Base-by-base conservation (phyloP, 345 rosid genomes). In the Nephelium lappaceum region DNA sequence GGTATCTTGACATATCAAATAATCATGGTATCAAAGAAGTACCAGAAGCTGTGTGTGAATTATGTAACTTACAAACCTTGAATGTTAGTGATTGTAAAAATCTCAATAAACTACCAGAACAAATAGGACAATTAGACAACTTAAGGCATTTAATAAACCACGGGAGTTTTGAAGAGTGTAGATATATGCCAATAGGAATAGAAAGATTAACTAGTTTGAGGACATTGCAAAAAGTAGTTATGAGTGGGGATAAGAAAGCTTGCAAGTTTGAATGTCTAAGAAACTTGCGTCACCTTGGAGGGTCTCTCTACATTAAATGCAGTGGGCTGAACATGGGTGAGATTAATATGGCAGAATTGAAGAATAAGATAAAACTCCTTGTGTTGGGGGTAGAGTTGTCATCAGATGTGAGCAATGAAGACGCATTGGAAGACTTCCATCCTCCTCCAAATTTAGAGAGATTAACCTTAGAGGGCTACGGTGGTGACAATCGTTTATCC, bases 101-200 rank as follows among this genome's bases (percentile, higher is more conserved):
- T 66, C 71, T 67, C 18, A 1, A 67, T 16, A 67, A 67, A 39
- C 71, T 67, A 8, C 49, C 70, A 0, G 5, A 18, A 8, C 6
- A 0, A 15, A 18, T 67, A 19, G 51, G 6, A 3, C 19, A 41
- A 5, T n/a, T 67, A 39, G 1, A 39, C 24, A 67, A 67, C 15
- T 19, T 67, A 25, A 39, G 70, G 49, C 45, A 67, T 67, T n/a
- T 67, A 8, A 41, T 16, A 11, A 38, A 38, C 27, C 2, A 3
- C 7, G 8, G 0, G 15, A 2, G 11, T 25, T 16, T 4, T 8
- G 0, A 0, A 0, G 3, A 7, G 47, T 67, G 8, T 0, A 3
- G 36, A 31, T 19, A 18, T 43, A 67, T 67, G 16, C 27, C 51
- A 18, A 41, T 10, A 39, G 71, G 71, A n/a, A 67, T 67, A 0